phyloP scores from a whole-genome alignment of 2,329 filamentous ascomycete species.

The Hansfordia pulvinata region DNA sequence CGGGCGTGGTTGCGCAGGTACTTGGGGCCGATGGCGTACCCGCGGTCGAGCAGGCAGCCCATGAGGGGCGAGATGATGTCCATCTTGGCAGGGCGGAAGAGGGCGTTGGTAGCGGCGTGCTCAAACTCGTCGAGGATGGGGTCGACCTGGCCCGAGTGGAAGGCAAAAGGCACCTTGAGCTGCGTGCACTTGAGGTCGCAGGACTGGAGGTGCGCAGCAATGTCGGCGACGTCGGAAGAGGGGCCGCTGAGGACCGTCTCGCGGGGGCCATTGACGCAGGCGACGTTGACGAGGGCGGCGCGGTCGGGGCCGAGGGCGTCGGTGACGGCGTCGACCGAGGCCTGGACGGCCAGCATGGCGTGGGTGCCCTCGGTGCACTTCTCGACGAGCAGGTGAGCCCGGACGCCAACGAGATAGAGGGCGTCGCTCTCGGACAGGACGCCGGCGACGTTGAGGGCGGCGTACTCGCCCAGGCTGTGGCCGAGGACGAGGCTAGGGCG shows the following conservation, averaged over 20 bases:
- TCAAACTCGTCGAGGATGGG: constrained; percentile 48
- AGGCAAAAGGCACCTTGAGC: constrained; percentile 53
- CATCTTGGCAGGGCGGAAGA: constrained; percentile 39
- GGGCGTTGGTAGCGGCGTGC: constrained; percentile 33
- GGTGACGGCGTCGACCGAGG: constrained; percentile 34
- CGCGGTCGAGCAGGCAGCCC: constrained; percentile 43
- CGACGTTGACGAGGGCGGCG: constrained; percentile 29
- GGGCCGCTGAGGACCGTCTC: constrained; percentile 59
- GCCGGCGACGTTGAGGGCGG: constrained; percentile 56
- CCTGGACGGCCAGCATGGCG: constrained; percentile 37
- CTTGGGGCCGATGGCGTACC: constrained; percentile 40
- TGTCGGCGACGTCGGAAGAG: constrained; percentile 23
- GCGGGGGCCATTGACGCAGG: constrained; percentile 63
- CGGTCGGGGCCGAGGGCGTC: constrained; percentile 34
- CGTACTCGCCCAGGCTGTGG: constrained; percentile 60
- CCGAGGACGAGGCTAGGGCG: constrained; percentile 40
- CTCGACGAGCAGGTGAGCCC: constrained; percentile 50
- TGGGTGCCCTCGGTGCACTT: constrained; percentile 55
- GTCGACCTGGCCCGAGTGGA: constrained; percentile 53
- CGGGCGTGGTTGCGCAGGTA: constrained; percentile 55
- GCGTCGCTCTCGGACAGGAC: constrained; percentile 59
- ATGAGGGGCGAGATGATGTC: constrained; percentile 56
- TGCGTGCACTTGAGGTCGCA: constrained; percentile 45
- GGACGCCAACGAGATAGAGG: constrained; percentile 55
- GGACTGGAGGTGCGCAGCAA: constrained; percentile 25